These are phyloP conservation scores for Psilocybe sp. DNA, from an alignment of 768 basidiomycete species.

Conservation along the genomic window DNA sequence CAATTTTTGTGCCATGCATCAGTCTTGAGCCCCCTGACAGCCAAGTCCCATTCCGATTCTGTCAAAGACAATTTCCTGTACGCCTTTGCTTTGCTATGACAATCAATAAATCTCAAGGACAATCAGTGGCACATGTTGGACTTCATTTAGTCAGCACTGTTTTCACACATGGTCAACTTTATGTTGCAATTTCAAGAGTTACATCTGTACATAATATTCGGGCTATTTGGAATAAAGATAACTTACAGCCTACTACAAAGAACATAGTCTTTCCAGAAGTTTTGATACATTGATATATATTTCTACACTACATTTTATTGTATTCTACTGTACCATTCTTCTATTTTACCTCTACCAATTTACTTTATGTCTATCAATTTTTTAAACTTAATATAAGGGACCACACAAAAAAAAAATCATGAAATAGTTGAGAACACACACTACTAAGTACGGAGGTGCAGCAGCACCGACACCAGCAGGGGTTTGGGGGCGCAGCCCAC, in stretches of 20 bases:
- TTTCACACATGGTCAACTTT: slow-evolving; percentile 43
- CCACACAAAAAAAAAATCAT: too few relatives aligned
- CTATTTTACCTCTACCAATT: too few relatives aligned
- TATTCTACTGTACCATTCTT: too few relatives aligned
- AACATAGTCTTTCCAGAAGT: slow-evolving; percentile 21
- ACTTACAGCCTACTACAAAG: not conserved
- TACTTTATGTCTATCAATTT: too few relatives aligned
- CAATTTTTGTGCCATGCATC: slow-evolving; percentile 32
- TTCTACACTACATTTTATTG: too few relatives aligned
- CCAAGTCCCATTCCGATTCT: slow-evolving; percentile 18
- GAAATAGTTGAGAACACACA: too few relatives aligned
- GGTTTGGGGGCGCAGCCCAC: too few relatives aligned
- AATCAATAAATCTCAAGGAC: slow-evolving; percentile 46
- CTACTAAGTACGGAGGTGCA: too few relatives aligned
- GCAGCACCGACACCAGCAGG: too few relatives aligned
- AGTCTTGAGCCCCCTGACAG: slow-evolving; percentile 10
- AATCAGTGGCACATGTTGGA: slow-evolving; percentile 38
- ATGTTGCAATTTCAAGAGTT: slow-evolving; percentile 39
- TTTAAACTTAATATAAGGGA: too few relatives aligned
- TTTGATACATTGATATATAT: slow-evolving; percentile 4
- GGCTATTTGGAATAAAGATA: slow-evolving; percentile 13
- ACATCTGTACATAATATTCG: slow-evolving; percentile 26
- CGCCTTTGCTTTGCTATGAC: slow-evolving; percentile 40
- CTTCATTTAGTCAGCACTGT: slow-evolving; percentile 31
- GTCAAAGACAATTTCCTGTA: slow-evolving; percentile 37